These are phyloP conservation scores for Aspergillus sp. DNA, from an alignment of 2,329 filamentous ascomycete genomes.

Conservation along the genomic window DNA sequence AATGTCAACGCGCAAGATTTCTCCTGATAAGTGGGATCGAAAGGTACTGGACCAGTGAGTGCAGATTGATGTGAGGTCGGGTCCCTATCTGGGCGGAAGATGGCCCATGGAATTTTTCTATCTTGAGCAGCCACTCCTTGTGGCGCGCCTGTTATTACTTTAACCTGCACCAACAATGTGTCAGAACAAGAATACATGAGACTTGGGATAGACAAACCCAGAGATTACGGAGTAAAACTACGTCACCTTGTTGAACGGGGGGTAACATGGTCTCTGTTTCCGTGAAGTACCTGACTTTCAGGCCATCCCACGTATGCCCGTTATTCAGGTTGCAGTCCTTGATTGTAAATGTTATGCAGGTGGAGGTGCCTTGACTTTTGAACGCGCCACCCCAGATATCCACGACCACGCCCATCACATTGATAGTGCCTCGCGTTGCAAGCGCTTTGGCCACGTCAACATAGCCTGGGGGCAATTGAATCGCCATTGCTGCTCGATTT, in stretches of 20 bases:
- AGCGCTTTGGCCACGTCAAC: conserved; percentile 49
- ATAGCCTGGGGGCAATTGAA: conserved; percentile 37
- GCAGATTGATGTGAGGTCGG: conserved; percentile 21
- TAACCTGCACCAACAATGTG: conserved; percentile 18
- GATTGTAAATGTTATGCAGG: conserved; percentile 61
- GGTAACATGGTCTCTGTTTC: conserved; percentile 46
- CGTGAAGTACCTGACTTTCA: conserved; percentile 63
- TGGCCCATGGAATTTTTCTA: conserved; percentile 32
- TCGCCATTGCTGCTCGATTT: not conserved
- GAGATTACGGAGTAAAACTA: conserved; percentile 62
- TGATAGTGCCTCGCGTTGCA: conserved; percentile 43
- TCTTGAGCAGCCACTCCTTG: conserved; percentile 29
- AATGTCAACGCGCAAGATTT: conserved; percentile 29
- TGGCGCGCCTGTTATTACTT: conserved; percentile 18
- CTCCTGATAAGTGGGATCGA: conserved; percentile 29
- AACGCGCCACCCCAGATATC: conserved; percentile 58
- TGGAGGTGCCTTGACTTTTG: conserved; percentile 56
- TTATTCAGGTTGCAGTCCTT: conserved; percentile 56
- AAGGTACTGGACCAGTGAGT: conserved; percentile 29
- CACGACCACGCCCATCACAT: conserved; percentile 69
- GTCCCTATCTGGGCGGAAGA: conserved; percentile 32
- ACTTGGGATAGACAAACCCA: conserved; percentile 46
- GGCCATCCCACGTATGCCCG: conserved; percentile 40
- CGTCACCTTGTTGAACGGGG: conserved; percentile 54
- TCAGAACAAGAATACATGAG: conserved; percentile 2